Evolutionary conservation across 2,329 filamentous ascomycete genomes (phyloP), one percentile per base, ranked within the genome.

Genomic region (Trichoderma guizhouense): DNA sequence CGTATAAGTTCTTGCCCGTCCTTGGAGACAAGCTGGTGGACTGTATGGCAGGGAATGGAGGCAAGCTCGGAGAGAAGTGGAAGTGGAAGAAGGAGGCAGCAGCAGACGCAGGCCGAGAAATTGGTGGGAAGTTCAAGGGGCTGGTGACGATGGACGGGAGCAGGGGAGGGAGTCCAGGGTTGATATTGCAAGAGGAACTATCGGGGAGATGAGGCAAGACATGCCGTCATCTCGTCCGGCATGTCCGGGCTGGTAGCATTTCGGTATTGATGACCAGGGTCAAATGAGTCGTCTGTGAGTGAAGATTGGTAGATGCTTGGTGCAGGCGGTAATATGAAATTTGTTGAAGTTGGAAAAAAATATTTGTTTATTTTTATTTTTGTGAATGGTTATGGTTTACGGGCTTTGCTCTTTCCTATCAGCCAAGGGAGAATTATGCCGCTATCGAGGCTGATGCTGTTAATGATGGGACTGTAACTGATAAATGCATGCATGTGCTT

Each of bases 1-100:
- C 82, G 6, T 92, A 90, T 84, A 92, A 92, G 79, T 92, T 92
- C 79, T 79, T 92, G 70, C 90, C 90, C 0, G 86, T 92, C 6
- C 81, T 92, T 14, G 90, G 90, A 9, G 86, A 89, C 34, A 88
- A 88, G 77, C 84, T 91, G 39, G 85, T 86, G 1, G 88, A 90
- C 74, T 86, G 86, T 71, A 81, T 92, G 71, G 78, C 85, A 70
- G 79, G 84, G 47, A 74, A 81, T 7, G 83, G 84, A 0, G 78
- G 82, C 4, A 86, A 87, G 67, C 87, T 94, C 75, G 82, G 82
- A 47, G 78, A 81, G 2, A 89, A 89, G 77, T 90, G 87, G 88
- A 84, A 85, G 34, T 93, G 91, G 85, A 94, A 90, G 85, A 83
- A 84, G 69, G 86, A 87, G 76, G 79, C 83, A 74, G 76, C 79